A percentile compares a stretch with the other conserved stretches of the same genome.
phyloP scores from a whole-genome alignment of 75 land plant genomes.

The Gnetum montanum region DNA sequence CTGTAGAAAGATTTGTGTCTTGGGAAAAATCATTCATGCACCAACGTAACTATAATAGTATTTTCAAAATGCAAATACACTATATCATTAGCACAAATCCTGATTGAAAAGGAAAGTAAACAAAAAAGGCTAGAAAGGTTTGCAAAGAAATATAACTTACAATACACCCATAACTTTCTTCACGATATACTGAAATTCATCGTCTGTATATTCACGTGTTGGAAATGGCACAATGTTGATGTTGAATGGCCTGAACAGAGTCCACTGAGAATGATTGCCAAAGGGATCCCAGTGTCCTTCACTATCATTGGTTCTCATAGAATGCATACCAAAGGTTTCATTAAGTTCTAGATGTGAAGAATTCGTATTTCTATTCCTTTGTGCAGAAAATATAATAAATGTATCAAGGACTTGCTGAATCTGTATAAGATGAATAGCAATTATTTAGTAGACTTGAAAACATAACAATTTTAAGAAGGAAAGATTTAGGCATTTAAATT shows the following conservation, averaged over 20 bases:
- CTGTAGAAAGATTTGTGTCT: no score
- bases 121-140: no score
- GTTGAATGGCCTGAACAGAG: constrained; percentile 35
- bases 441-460: no score
- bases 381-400: constrained; percentile 53
- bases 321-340: not conserved
- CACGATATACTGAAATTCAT: constrained; percentile 69
- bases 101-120: no score
- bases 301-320: not conserved
- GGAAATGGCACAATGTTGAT: constrained; percentile 69
- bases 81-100: no score
- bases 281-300: not conserved
- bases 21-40: no score
- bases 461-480: no score
- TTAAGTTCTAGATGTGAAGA: not conserved
- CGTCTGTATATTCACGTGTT: constrained; percentile 74
- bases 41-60: no score
- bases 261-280: constrained; percentile 15
- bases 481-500: no score
- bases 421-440: no score
- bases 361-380: constrained; percentile 18
- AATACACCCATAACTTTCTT: constrained; percentile 67
- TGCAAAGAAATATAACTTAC: constrained; percentile 56
- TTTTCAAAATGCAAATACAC: not conserved
- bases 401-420: constrained; percentile 72